Conservation (phyloP, 2,329 filamentous ascomycete genomes). For the Colletotrichum magnum region DNA sequence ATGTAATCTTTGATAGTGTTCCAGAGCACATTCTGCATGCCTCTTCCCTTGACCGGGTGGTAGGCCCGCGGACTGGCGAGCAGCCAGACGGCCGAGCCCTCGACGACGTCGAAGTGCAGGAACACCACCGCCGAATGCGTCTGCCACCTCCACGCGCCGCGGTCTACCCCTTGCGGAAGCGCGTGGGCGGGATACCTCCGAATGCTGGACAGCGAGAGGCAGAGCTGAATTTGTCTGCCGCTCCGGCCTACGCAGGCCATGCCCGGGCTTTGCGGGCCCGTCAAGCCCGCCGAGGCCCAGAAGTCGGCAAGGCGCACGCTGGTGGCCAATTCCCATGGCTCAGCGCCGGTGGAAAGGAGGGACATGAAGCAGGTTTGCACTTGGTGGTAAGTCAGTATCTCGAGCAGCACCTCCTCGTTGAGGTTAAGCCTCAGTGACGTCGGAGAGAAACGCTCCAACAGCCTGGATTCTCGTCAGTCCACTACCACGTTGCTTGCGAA, state of each 20-base stretch:
- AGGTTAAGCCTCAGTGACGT: slow-evolving; percentile 25
- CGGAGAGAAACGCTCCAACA: slow-evolving; percentile 24
- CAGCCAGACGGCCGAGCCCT: slow-evolving; percentile 32
- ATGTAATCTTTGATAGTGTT: slow-evolving; percentile 7
- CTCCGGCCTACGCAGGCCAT: slow-evolving; percentile 20
- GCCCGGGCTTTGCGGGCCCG: background rate
- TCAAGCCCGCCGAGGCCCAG: background rate
- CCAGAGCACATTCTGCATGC: slow-evolving; percentile 28
- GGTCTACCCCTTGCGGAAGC: slow-evolving; percentile 6
- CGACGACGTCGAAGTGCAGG: slow-evolving; percentile 24
- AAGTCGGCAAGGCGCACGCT: slow-evolving; percentile 29
- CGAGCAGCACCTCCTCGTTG: slow-evolving; percentile 21
- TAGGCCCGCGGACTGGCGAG: slow-evolving; percentile 15
- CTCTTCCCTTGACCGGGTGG: slow-evolving; percentile 19
- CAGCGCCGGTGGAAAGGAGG: slow-evolving; percentile 21
- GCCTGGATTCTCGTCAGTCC: background rate
- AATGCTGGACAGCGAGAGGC: slow-evolving; percentile 29
- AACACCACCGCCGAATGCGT: slow-evolving; percentile 26
- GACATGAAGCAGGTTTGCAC: slow-evolving; percentile 15
- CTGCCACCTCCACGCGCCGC: slow-evolving; percentile 27
- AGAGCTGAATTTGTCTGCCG: slow-evolving; percentile 22
- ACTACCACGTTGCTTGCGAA: no score
- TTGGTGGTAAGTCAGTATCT: slow-evolving; percentile 32
- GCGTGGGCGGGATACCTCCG: slow-evolving; percentile 18
- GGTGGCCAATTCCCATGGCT: slow-evolving; percentile 24